Conservation (phyloP, 2,329 filamentous ascomycete genomes). For the Triangularia setosa region DNA sequence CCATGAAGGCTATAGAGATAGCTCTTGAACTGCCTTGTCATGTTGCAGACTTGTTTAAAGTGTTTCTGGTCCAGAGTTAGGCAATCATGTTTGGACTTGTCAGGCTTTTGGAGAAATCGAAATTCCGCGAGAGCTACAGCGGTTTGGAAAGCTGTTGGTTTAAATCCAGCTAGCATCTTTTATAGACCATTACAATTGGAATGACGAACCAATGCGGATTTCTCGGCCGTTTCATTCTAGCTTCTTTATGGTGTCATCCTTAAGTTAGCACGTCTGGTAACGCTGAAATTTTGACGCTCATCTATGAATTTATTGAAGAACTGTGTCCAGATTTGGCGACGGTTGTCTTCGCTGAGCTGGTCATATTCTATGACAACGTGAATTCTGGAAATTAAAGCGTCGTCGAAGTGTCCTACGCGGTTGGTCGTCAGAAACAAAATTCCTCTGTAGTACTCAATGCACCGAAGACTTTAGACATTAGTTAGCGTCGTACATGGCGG, state of each 20-base stretch:
- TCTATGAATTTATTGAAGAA: constrained; percentile 12
- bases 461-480: constrained; percentile 14
- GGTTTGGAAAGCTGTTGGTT: constrained; percentile 30
- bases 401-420: constrained; percentile 35
- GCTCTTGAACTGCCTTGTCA: constrained; percentile 30
- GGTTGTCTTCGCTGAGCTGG: background rate
- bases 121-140: constrained; percentile 32
- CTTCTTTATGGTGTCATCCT: background rate
- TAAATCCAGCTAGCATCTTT: background rate
- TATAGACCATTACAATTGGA: background rate
- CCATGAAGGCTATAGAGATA: constrained; percentile 26
- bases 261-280: background rate
- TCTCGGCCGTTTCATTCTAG: constrained; percentile 26
- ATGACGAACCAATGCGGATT: constrained; percentile 22
- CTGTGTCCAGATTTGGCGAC: constrained; percentile 6
- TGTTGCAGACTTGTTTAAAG: constrained; percentile 27
- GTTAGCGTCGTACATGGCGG: background rate
- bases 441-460: constrained; percentile 25
- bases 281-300: background rate
- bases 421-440: constrained; percentile 28
- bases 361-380: constrained; percentile 13
- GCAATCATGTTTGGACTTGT: constrained; percentile 25
- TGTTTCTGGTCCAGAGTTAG: constrained; percentile 27
- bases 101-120: background rate
- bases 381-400: constrained; percentile 26